Evolutionary conservation across 805 yeast species (phyloP), one percentile per base, ranked within the genome.

Genomic region (Teunomyces panamensis): DNA sequence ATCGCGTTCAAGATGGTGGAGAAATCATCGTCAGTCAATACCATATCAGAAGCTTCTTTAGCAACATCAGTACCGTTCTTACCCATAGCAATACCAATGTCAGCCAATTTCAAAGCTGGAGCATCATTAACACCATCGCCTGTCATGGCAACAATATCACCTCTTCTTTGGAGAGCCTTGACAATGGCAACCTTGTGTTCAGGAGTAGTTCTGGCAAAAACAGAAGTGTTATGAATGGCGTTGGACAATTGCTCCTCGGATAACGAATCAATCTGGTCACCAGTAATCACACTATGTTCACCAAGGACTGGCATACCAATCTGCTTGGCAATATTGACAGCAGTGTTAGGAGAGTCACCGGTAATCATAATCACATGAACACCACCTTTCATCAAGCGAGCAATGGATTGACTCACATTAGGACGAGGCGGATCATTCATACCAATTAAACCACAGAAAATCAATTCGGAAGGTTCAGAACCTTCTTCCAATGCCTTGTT

Each of bases 91-190:
- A 92, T 89, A 60, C 98, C 98, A 57, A 91, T 91, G 69, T 91
- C 97, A 2, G 98, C 97, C 56, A 91, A 76, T 64, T 92, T 91
- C 57, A 92, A 77, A 4, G 98, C 97, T n/a, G 98, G 98, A 0
- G 98, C 98, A 74, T 91, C 98, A 65, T 91, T 91, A 10, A 92
- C 97, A 69, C 98, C 98, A 69, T 91, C 98, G 57, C 99, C 99
- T n/a, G 98, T 91, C 97, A 92, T 91, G 20, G 97, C 99, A 45
- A 92, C 98, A 52, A 92, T 84, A 65, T 92, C 96, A 44, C 97
- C 97, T 63, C 96, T 80, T 64, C 81, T 79, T 65, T 91, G 96
- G 53, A 91, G 75, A 0, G 97, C 97, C 60, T 87, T 82, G 30
- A 91, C 96, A 66, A 91, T 91, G 50, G 87, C 78, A 52, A 91